Evolutionary conservation across 2,329 filamentous ascomycete species (phyloP), one percentile per base, ranked within the genome.

Genomic region (Botrytis deweyae): DNA sequence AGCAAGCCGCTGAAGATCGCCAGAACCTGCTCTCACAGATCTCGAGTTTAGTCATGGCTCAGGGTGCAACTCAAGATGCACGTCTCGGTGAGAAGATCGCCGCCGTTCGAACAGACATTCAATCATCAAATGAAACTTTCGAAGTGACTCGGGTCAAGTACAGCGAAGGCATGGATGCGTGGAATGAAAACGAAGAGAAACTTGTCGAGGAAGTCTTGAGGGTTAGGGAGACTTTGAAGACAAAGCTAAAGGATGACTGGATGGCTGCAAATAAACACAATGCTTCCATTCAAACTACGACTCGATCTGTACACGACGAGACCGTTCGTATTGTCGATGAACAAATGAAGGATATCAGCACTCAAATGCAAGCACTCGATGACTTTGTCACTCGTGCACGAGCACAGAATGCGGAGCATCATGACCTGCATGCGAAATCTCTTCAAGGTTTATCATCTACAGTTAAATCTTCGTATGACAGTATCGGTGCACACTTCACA

Each of bases 351-450:
- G 93, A 97, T 77, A 92, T 99, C 80, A 91, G 93, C 75, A 88
- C 87, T n/a, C 94, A 98, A 82, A 95, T 99, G 88, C 89, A 91
- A 73, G 93, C 93, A 1, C 87, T 99, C 12, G 95, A 98, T 79
- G 93, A 95, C 77, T 97, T 98, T 78, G 94, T 98, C 58, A 88
- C 91, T 46, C 90, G 93, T 46, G 94, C 97, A 68, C 90, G 91
- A 75, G 89, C 88, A 1, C 92, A 97, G 79, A 98, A 97, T 81
- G 89, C 91, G 44, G 86, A 86, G 29, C 94, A 97, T 80, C 91
- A 96, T 81, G 86, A 90, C 40, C 87, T 88, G 40, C 93, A 97
- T 76, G 83, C 87, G 1, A 82, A 86, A n/a, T 92, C 90, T 1
- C 84, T 97, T n/a, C 83, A 87, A 49, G 83, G 83, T 16, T 86